Conservation (phyloP, 768 basidiomycete genomes). For the Cantharellus anzutake region DNA sequence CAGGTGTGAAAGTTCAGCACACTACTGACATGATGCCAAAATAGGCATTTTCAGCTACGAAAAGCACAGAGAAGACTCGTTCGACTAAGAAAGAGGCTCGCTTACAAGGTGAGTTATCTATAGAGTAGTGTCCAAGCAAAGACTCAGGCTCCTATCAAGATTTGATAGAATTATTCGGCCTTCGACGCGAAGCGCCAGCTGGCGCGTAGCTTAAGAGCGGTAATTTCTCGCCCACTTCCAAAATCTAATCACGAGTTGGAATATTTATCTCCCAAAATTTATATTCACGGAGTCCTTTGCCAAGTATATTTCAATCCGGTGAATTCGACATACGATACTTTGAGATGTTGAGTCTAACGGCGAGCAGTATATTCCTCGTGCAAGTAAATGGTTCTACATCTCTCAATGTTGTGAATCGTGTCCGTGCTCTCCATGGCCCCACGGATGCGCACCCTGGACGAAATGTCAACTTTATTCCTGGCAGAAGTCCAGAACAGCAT, state of each 20-base stretch:
- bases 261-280: too few species aligned
- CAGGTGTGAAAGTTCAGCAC: background rate
- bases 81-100: conserved; percentile 57
- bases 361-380: too few species aligned
- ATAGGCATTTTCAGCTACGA: conserved; percentile 75
- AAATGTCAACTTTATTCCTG: background rate
- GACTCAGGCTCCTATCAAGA: background rate
- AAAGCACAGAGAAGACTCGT: conserved; percentile 50
- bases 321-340: too few species aligned
- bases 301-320: too few species aligned
- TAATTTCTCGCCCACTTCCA: too few species aligned
- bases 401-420: conserved; percentile 23
- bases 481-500: background rate
- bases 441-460: conserved; percentile 30
- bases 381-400: too few species aligned
- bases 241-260: too few species aligned
- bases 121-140: background rate
- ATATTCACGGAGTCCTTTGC: too few species aligned
- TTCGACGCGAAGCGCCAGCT: background rate
- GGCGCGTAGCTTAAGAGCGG: too few species aligned
- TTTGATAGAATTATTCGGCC: background rate
- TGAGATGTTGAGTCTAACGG: too few species aligned
- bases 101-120: conserved; percentile 30
- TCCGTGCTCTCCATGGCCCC: conserved; percentile 31
- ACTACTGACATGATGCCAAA: background rate